phyloP scores from a whole-genome alignment of 2,329 filamentous ascomycete genomes.

The Paecilomyces sp. region DNA sequence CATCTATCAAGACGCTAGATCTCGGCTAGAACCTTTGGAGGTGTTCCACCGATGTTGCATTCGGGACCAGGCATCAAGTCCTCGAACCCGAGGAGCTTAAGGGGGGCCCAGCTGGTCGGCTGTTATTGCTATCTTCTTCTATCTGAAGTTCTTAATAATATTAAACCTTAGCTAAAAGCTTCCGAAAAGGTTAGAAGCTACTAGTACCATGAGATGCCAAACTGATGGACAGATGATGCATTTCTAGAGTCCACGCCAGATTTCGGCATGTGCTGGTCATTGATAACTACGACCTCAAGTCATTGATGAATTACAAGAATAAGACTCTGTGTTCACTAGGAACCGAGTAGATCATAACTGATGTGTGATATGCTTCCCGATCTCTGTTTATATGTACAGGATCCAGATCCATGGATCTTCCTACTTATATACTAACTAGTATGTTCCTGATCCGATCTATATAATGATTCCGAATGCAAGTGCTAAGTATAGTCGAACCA shows the following conservation, averaged over 20 bases:
- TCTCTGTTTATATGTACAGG: background rate
- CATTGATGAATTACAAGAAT: background rate
- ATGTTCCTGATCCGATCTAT: too few species aligned
- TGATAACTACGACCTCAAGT: background rate
- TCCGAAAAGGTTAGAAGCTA: background rate
- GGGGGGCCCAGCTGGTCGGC: background rate
- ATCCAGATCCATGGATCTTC: too few species aligned
- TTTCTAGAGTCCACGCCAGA: background rate
- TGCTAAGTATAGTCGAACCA: too few species aligned
- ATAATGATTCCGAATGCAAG: too few species aligned
- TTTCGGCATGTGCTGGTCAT: background rate
- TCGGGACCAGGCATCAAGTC: background rate
- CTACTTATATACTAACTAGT: too few species aligned
- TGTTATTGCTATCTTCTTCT: background rate
- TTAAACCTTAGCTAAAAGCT: background rate
- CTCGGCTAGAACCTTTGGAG: background rate
- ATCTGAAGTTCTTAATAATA: too few species aligned
- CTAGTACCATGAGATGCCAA: background rate
- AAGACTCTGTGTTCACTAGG: background rate
- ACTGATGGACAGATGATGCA: background rate
- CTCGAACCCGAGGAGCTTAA: background rate
- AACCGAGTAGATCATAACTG: background rate
- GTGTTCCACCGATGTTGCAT: background rate
- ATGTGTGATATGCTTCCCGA: too few species aligned
- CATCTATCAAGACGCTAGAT: background rate